Evolutionary conservation across 768 basidiomycete genomes (phyloP).

Genomic region (Lactarius akahatsu): DNA sequence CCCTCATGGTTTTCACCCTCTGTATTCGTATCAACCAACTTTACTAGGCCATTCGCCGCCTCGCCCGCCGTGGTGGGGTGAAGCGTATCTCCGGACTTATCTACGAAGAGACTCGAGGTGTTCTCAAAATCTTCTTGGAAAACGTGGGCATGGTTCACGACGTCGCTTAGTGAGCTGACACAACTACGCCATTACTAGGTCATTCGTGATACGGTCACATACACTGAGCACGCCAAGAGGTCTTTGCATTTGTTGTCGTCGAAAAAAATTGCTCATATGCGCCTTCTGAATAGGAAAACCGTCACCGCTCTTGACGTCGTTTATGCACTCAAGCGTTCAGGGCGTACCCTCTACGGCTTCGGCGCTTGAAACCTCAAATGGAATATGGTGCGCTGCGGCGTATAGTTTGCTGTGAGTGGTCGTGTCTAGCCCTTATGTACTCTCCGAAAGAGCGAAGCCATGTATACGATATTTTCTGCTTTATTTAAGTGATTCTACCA

Average conservation of each 20-base stretch:
- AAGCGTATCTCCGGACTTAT: conserved; percentile 60
- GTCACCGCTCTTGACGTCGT: conserved; percentile 63
- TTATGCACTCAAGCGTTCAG: conserved; percentile 60
- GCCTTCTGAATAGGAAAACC: conserved; percentile 38
- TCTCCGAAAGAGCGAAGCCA: not conserved
- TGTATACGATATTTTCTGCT: not conserved
- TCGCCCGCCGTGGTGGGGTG: conserved; percentile 65
- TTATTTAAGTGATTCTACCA: not conserved
- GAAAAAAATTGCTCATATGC: not conserved
- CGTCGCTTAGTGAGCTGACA: not conserved
- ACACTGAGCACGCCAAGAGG: conserved; percentile 67
- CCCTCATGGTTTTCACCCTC: conserved; percentile 12
- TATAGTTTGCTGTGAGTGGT: not conserved
- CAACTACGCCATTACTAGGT: conserved; percentile 31
- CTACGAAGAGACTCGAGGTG: conserved; percentile 67
- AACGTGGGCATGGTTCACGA: conserved; percentile 38
- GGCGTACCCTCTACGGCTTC: conserved; percentile 59
- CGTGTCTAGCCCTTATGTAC: not conserved
- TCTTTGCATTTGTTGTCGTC: conserved; percentile 15
- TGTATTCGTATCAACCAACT: conserved; percentile 19
- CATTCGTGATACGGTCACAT: conserved; percentile 58
- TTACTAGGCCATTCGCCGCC: conserved; percentile 46
- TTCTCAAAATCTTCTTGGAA: conserved; percentile 62
- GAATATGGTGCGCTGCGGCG: not conserved
- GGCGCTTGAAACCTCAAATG: conserved; percentile 38